Conservation (phyloP, 2,329 filamentous ascomycete species). For the Trichoderma breve region DNA sequence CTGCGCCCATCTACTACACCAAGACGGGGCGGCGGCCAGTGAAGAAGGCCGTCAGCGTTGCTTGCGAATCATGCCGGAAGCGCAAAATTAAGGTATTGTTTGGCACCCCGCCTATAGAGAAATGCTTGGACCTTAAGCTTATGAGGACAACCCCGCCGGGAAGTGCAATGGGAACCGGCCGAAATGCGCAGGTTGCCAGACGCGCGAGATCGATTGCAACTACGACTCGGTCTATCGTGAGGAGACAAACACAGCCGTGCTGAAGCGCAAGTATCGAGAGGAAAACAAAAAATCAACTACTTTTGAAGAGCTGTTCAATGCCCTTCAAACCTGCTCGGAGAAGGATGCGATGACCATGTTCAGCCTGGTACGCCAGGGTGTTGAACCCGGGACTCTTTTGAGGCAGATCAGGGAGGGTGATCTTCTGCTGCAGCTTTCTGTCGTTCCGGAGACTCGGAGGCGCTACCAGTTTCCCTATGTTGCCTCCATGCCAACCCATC, state of each 20-base stretch:
- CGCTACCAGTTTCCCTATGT: constrained; percentile 38
- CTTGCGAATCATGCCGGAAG: constrained; percentile 14
- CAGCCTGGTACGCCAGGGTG: constrained; percentile 14
- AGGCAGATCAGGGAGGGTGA: constrained; percentile 36
- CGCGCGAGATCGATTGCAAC: background rate
- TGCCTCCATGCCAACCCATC: constrained; percentile 29
- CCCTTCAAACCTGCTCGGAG: background rate
- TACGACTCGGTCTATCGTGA: constrained; percentile 2
- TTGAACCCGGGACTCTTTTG: constrained; percentile 30
- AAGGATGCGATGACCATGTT: constrained; percentile 4
- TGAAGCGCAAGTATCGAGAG: constrained; percentile 17
- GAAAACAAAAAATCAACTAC: background rate
- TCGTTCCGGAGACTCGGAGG: constrained; percentile 34
- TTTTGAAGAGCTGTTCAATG: constrained; percentile 8
- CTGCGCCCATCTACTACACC: background rate
- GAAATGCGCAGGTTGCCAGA: background rate
- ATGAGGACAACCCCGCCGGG: background rate
- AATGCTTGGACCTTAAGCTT: background rate
- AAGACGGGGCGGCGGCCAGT: background rate
- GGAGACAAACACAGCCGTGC: constrained; percentile 1
- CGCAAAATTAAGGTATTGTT: constrained; percentile 11
- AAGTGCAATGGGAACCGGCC: constrained; percentile 15
- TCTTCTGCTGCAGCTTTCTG: constrained; percentile 34
- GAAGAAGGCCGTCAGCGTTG: constrained; percentile 2
- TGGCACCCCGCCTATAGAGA: background rate